Percentiles rank a stretch among this genome's conserved stretches.
These are phyloP conservation scores for Metarhizium robertsii DNA, from an alignment of 2,329 filamentous ascomycete genomes.

Conservation along the genomic window DNA sequence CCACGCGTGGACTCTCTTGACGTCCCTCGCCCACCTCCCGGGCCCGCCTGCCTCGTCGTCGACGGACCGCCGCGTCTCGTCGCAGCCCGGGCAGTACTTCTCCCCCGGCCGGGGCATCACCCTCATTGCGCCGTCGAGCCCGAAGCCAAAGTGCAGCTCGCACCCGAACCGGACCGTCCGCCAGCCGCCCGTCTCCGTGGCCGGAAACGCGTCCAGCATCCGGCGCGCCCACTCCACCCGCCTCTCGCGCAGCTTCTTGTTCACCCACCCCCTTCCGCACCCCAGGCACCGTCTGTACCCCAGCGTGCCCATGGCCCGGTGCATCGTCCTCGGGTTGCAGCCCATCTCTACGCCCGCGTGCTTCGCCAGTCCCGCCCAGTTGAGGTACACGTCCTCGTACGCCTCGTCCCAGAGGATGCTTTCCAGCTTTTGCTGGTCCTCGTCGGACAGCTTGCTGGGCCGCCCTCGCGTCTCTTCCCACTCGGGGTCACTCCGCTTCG, in stretches of 20 bases:
- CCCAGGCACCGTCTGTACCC: conserved; percentile 24
- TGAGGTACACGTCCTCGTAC: conserved; percentile 21
- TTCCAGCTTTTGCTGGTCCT: conserved; percentile 27
- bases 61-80: neutral
- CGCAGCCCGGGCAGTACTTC: conserved; percentile 20
- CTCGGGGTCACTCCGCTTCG: conserved; percentile 26
- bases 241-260: conserved; percentile 22
- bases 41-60: no score
- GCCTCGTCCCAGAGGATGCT: conserved; percentile 26
- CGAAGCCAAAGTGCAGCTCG: conserved; percentile 29
- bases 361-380: conserved; percentile 24
- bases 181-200: conserved; percentile 19
- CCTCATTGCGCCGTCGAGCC: conserved; percentile 26
- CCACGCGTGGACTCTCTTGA: conserved; percentile 25
- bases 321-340: conserved; percentile 25
- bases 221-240: conserved; percentile 23
- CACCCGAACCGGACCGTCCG: conserved; percentile 24
- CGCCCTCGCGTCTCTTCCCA: conserved; percentile 29
- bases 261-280: conserved; percentile 20
- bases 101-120: conserved; percentile 25
- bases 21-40: conserved; percentile 23
- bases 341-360: conserved; percentile 22
- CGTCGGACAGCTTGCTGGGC: conserved; percentile 24
- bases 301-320: conserved; percentile 28
- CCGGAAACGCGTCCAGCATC: conserved; percentile 22